Percentiles rank a stretch among this genome's conserved stretches.
Conservation (phyloP, 768 basidiomycete species). For the Mycena epipterygia region DNA sequence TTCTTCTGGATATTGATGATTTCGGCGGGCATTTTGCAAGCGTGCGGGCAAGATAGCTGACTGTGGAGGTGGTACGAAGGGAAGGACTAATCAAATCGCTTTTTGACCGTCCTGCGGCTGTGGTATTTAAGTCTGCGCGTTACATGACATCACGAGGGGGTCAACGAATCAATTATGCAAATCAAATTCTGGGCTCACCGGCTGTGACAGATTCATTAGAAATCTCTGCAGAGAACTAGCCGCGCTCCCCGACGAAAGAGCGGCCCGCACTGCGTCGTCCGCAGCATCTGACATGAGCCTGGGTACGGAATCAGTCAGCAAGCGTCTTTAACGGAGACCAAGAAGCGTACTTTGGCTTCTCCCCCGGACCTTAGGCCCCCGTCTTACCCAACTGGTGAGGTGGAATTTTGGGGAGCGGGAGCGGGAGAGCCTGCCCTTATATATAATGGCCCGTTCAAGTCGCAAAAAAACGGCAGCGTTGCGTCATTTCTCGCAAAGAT, state of each 20-base stretch:
- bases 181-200: not conserved
- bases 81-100: not conserved
- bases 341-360: too few species aligned
- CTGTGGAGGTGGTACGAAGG: not conserved
- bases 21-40: conserved; percentile 55
- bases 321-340: not conserved
- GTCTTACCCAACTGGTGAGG: too few species aligned
- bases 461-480: conserved; percentile 11
- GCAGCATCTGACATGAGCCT: conserved; percentile 10
- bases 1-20: conserved; percentile 65
- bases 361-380: too few species aligned
- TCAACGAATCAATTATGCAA: not conserved
- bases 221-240: not conserved
- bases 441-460: conserved; percentile 8
- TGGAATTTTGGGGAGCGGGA: not conserved
- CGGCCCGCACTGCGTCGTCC: too few species aligned
- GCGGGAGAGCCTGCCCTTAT: not conserved
- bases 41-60: conserved; percentile 2
- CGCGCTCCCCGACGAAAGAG: conserved; percentile 9
- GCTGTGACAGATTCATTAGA: conserved; percentile 3
- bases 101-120: not conserved
- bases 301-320: conserved; percentile 1
- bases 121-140: conserved; percentile 13
- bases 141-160: conserved; percentile 33
- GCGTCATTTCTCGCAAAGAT: not conserved